Base-by-base conservation (phyloP, 2,329 filamentous ascomycete species). In the Xylariaceae sp. region DNA sequence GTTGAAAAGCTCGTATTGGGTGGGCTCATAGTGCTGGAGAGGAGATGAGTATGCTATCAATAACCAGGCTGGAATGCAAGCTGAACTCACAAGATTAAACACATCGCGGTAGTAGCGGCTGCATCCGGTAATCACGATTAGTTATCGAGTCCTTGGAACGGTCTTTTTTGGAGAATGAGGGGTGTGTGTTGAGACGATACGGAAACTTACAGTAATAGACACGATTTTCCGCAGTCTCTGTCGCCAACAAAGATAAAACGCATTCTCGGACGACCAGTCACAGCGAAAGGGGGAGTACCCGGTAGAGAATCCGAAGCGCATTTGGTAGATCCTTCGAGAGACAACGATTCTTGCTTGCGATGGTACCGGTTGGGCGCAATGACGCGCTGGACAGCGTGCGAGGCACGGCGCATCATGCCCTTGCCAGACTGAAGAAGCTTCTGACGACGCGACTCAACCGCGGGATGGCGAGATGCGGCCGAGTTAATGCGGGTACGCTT, bases 171-270 rank as follows among this genome's bases (percentile, higher is more conserved):
- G n/a, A n/a, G n/a, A n/a, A n/a, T n/a, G n/a, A n/a, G n/a, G n/a
- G n/a, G n/a, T n/a, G n/a, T n/a, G n/a, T n/a, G n/a, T n/a, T n/a
- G n/a, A n/a, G n/a, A n/a, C n/a, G n/a, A n/a, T n/a, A n/a, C n/a
- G n/a, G 18, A 40, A 34, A 39, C 45, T 32, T 49, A 62, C 60
- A 59, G 49, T 7, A 63, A 39, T 19, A 62, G 34, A 42, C 45
- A 57, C 2, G 59, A 56, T 45, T 63, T 63, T 17, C 60, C 59
- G 28, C 52, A 59, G 16, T 47, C 43, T 3, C 45, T 35, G 31
- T 62, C 57, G 9, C 60, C 60, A 9, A 63, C 56, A 38, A 62
- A 53, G 17, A 57, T 49, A 31, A 61, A 60, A 40, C 55, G 45
- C 55, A 63, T 57, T 22, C 47, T 52, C 8, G 52, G 49, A 9